Base-by-base conservation (phyloP, 805 yeast genomes). In the Yarrowia sp. region DNA sequence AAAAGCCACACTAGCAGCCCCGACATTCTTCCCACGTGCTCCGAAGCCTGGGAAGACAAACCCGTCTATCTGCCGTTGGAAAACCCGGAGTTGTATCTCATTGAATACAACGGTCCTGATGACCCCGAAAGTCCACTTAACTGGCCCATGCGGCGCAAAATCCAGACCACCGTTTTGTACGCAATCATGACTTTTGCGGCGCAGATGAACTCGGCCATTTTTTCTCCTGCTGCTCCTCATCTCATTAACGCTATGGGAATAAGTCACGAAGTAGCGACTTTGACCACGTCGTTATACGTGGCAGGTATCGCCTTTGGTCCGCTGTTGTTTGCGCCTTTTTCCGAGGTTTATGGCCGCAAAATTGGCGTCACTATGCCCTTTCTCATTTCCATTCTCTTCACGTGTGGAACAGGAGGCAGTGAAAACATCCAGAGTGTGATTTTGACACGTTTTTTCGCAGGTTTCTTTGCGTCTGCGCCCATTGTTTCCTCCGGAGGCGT, bases 401-500 rank as follows among this genome's bases (percentile, higher is more conserved):
- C 84, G 69, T 72, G 86, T 38, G 81, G 82, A 2, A 82, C 86
- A 67, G 85, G 85, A 9, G 82, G 83, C 71, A 80, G 82, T 67
- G 70, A 81, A 71, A 86, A 85, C 65, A 82, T 85, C 33, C 86
- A 85, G 9, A 89, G 87, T 35, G 76, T 89, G 65, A 74, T 87
- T 65, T 82, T 87, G 51, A 83, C 86, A 61, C 82, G 95, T 67
- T 83, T 87, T 68, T 75, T 87, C 67, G 84, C 86, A 12, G 95
- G 95, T 0, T 80, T 88, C 49, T 86, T 86, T 69, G 92, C 92
- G 4, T 85, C 90, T 59, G 87, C 89, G 2, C 88, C 91, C 43
- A 77, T 89, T 68, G 84, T 87, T 67, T 87, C 88, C 33, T 90
- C 91, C 10, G 92, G 92, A 36, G 96, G 95, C 21, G 81, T 89